Evolutionary conservation across 1,284 basidiomycete genomes (phyloP), one percentile per base, ranked within the genome.

Genomic region (Ustilago loliicola): DNA sequence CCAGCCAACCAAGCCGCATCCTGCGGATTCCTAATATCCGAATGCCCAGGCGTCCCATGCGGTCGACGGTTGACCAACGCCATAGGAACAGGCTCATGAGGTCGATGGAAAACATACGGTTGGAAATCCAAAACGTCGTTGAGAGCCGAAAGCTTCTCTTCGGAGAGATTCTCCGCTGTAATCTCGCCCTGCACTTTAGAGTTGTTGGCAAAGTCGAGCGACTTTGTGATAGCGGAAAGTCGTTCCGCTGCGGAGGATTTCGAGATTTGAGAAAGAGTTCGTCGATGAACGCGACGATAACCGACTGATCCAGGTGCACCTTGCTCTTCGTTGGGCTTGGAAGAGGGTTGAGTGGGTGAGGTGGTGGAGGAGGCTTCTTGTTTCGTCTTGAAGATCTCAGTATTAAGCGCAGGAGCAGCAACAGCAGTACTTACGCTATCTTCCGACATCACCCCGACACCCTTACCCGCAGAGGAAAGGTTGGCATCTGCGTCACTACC

Each of bases 1-100:
- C 89, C 92, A 9, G 91, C 91, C 30, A 93, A 88, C 92, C 92
- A 93, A 2, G 92, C 92, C 1, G 90, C 90, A 67, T 92, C 91
- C 84, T 94, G 93, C 1, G 92, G 91, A 66, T 91, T 91, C 32
- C 89, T 86, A 34, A 91, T 89, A 78, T 91, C 90, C 42, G 87
- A 88, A 77, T 90, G 89, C 2, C 88, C 89, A 1, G 89, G 89
- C 86, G 88, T 89, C 66, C 92, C 92, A 78, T 90, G 90, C 0
- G 92, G 91, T 52, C 90, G 88, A 19, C 93, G 90, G 82, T 91
- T 93, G 57, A 91, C 90, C 85, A 94, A 88, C 3, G 90, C 92
- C 79, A 94, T 93, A 0, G 93, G 92, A 68, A 92, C 90, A 40
- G 92, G 87, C 27, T 69, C 58, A 70, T 87, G 85, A n/a, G 81